Evolutionary conservation across 345 rosid genomes (phyloP), one percentile per base, ranked within the genome.

Genomic region (Eutrema japonicum): DNA sequence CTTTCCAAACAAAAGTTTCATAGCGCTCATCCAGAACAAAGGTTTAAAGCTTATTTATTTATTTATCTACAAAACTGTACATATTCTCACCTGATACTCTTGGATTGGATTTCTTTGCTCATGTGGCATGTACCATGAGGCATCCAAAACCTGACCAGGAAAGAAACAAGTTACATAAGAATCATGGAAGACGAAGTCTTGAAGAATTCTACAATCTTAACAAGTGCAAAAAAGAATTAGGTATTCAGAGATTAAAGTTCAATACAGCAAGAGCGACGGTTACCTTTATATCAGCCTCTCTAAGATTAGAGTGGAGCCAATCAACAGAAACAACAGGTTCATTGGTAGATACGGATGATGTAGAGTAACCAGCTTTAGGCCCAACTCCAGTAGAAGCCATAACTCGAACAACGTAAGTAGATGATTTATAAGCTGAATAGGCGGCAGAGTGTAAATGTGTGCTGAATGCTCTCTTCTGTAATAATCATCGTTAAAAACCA

Each of bases 111-210:
- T 90, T 79, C 96, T 85, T 77, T 92, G 89, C 81, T 95, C 97
- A 82, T 83, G 87, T 47, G 96, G 96, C 98, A 95, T 90, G 86
- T 90, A 92, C 99, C 99, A 95, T 5, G 99, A 92, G 56, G 99
- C 92, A 81, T 95, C 99, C 82, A 95, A 54, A 49, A 92, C 87
- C 99, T 92, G 79, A 61, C 53, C 57, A 41, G 43, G 56, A 76
- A 78, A 33, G 10, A 50, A 62, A 14, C 8, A 46, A 32, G 8
- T 57, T 51, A 66, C 47, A 35, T 50, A 54, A 74, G 38, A 67
- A 18, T 41, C 68, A 74, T n/a, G 29, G 38, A 10, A 37, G 43
- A 46, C 29, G 35, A 54, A 55, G 26, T 55, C 36, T 32, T 26
- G 53, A 61, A 8, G 3, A 53, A 47, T 52, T 30, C 33, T 38